These are phyloP conservation scores for Daldinia sp. DNA, from an alignment of 2,329 filamentous ascomycete genomes.

Conservation along the genomic window DNA sequence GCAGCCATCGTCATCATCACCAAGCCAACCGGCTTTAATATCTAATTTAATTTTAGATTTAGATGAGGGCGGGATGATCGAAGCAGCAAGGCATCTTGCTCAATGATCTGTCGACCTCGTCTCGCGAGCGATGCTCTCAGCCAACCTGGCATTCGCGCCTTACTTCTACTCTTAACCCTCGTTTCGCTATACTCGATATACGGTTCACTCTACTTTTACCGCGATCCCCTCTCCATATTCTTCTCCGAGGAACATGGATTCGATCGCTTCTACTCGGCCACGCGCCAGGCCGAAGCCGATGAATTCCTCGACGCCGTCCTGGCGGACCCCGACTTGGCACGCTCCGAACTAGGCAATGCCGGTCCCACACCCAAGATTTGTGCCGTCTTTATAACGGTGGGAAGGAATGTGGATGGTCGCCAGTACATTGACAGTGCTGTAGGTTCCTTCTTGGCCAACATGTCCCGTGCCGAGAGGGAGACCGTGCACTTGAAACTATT, in stretches of 20 bases:
- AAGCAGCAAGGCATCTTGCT: conserved; percentile 19
- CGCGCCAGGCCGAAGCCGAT: conserved; percentile 49
- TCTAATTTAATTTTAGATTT: conserved; percentile 9
- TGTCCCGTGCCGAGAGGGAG: conserved; percentile 48
- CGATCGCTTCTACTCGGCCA: conserved; percentile 49
- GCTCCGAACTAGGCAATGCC: conserved; percentile 43
- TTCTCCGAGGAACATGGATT: conserved; percentile 51
- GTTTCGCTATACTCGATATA: conserved; percentile 48
- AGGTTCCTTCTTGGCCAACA: conserved; percentile 50
- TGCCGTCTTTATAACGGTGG: conserved; percentile 49
- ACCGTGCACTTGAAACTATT: conserved; percentile 49
- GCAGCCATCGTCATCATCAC: not conserved
- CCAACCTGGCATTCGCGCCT: conserved; percentile 48
- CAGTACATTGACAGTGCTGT: conserved; percentile 52
- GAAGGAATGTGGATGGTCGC: conserved; percentile 46
- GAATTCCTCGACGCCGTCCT: conserved; percentile 45
- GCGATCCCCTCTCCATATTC: conserved; percentile 52
- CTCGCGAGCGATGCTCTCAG: conserved; percentile 31
- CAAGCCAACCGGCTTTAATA: not conserved
- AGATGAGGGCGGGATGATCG: conserved; percentile 21
- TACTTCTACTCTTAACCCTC: conserved; percentile 45
- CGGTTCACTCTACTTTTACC: conserved; percentile 50
- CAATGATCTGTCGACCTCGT: conserved; percentile 35
- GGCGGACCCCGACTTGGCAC: conserved; percentile 35
- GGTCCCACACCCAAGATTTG: conserved; percentile 46